phyloP scores from a whole-genome alignment of 495 filamentous ascomycete species.

The Astrothelium subdiscretum region DNA sequence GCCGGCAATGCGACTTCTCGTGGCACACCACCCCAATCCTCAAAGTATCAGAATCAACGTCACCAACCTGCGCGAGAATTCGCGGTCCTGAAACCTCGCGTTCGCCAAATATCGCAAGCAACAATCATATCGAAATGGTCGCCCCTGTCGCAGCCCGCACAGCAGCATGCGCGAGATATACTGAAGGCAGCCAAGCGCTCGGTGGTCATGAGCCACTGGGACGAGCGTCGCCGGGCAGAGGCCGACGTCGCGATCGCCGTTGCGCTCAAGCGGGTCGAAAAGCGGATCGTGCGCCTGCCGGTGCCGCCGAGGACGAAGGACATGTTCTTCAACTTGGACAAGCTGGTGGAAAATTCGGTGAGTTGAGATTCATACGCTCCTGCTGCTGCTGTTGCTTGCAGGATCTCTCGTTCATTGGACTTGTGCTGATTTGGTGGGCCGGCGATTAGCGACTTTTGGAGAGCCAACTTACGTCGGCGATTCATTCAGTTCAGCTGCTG shows the following conservation, averaged over 20 bases:
- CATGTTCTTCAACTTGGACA: constrained; percentile 48
- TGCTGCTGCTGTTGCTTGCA: no score
- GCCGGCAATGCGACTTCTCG: neutral
- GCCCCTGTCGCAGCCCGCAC: constrained; percentile 38
- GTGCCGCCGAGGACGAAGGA: constrained; percentile 49
- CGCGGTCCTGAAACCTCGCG: constrained; percentile 33
- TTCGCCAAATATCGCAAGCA: constrained; percentile 42
- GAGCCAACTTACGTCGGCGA: constrained; percentile 37
- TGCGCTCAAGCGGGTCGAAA: constrained; percentile 38
- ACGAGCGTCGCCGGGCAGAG: constrained; percentile 44
- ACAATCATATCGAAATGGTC: constrained; percentile 50
- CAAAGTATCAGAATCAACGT: neutral
- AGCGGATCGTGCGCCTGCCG: constrained; percentile 43
- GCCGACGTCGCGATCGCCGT: constrained; percentile 42
- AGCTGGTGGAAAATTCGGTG: constrained; percentile 42
- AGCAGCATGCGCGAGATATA: constrained; percentile 42
- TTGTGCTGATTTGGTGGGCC: no score
- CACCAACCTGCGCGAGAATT: neutral
- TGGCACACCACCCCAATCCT: neutral
- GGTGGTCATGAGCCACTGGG: constrained; percentile 41
- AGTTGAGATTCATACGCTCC: no score
- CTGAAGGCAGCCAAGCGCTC: constrained; percentile 44
- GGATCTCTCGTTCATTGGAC: no score
- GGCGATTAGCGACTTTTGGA: constrained; percentile 44
- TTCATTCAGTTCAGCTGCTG: constrained; percentile 43